Evolutionary conservation across 2,329 filamentous ascomycete genomes (phyloP), one percentile per base, ranked within the genome.

Genomic region (Colletotrichum zoysiae): DNA sequence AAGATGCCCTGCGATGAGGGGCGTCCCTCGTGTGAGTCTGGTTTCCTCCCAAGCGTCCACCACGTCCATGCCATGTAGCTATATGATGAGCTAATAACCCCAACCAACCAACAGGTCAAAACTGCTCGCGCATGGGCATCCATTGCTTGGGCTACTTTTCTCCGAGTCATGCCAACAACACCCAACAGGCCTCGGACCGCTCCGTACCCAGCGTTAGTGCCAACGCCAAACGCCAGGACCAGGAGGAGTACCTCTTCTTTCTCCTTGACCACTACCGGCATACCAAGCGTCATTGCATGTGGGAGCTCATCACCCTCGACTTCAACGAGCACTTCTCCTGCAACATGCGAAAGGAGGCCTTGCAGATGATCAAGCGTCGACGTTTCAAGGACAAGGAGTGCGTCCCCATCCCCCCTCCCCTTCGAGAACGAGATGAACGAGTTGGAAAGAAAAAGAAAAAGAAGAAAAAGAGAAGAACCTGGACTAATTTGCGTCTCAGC

Each of bases 1-100:
- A 72, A 72, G 55, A 72, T 72, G 70, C 70, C 70, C 23, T 72
- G 70, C 38, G 70, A 72, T 35, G 70, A 72, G 55, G 66, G 70
- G 5, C 65, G 70, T n/a, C 70, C 70, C 26, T 60, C 70, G 16
- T 72, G 70, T 72, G 48, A 69, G 70, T 63, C 20, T n/a, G 46
- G 5, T 30, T 23, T 42, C n/a, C 26, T 46, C 44, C 26, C 14
- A 26, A 51, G 30, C 16, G n/a, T 26, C 26, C 26, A 26, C n/a
- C 38, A 18, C 50, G 48, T 42, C 16, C 18, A 14, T 7, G 30
- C 30, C 4, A 30, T 30, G 3, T 30, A 30, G 30, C 30, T 30
- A 18, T 38, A 9, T 18, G 23, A 12, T 16, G 18, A 46, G 14
- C 14, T 8, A n/a, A 46, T 64, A n/a, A 23, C 57, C 57, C 44